Evolutionary conservation across 2,329 filamentous ascomycete genomes (phyloP), one percentile per base, ranked within the genome.

Genomic region (Coniochaeta sp.): DNA sequence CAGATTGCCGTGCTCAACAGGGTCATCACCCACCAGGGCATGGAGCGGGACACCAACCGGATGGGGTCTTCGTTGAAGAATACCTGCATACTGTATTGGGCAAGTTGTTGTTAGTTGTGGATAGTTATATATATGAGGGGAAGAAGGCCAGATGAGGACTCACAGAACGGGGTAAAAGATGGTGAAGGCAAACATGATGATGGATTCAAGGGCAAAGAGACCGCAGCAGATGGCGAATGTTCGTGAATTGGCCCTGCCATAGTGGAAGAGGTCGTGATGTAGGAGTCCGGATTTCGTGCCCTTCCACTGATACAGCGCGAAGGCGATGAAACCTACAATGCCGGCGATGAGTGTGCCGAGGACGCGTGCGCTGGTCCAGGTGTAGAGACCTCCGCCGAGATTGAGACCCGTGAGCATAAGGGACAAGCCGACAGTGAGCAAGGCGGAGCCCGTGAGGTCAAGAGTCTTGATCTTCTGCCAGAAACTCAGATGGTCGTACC

Each of bases 131-230:
- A n/a, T n/a, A 13, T 32, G 28, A n/a, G 13, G 33, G 31, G 18
- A 49, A 16, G 10, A 20, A 32, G 16, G 47, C n/a, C n/a, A n/a
- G n/a, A n/a, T n/a, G n/a, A n/a, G 20, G 26, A 49, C 27, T 49
- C 22, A 49, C 47, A 49, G 9, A 16, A 49, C 47, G 7, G 47
- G 47, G 20, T 33, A 49, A 14, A 49, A 49, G 7, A 49, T 20
- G 27, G 33, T 32, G 28, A 32, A 49, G 8, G 47, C 14, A 33
- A 49, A 49, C 14, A 49, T 14, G n/a, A 49, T 10, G n/a, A 49
- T 33, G 27, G 26, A 26, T 33, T 49, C 47, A 20, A 49, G 14
- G 10, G 20, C 5, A 12, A 49, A 32, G 47, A 49, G 47, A 18
- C 14, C 47, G 27, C 31, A 10, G 30, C 26, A 49, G 14, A 49